A percentile compares a stretch with the other conserved stretches of the same genome.
These are phyloP conservation scores for Coniophora puteana DNA, from an alignment of 1,284 basidiomycete genomes.

Conservation along the genomic window DNA sequence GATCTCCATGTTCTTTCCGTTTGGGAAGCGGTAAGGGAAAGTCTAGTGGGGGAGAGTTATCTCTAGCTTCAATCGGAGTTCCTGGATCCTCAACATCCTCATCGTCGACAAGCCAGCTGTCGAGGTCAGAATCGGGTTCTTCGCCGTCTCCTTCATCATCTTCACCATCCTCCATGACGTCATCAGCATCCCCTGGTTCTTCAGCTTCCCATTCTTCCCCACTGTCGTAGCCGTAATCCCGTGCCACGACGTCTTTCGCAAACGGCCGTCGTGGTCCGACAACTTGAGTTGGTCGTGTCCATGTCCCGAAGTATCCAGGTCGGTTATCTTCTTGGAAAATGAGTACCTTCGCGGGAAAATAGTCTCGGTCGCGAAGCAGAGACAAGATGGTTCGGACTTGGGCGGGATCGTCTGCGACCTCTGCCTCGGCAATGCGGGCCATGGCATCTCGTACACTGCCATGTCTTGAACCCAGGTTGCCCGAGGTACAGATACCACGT, in stretches of 20 bases:
- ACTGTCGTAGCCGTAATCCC: conserved; percentile 83
- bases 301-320: conserved; percentile 85
- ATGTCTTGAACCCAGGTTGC: conserved; percentile 28
- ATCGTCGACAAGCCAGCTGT: conserved; percentile 77
- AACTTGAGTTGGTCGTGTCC: conserved; percentile 69
- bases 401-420: conserved; percentile 64
- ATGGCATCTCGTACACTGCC: conserved; percentile 56
- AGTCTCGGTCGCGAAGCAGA: conserved; percentile 51
- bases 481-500: conserved; percentile 4
- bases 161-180: conserved; percentile 65
- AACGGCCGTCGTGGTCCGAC: conserved; percentile 78
- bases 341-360: conserved; percentile 69
- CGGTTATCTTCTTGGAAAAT: conserved; percentile 75
- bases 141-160: conserved; percentile 61
- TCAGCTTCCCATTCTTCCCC: conserved; percentile 87
- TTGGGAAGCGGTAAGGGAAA: conserved; percentile 30
- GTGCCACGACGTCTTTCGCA: conserved; percentile 58
- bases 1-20: conserved; percentile 48
- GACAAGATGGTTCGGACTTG: conserved; percentile 53
- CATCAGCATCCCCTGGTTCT: conserved; percentile 65
- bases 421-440: conserved; percentile 67
- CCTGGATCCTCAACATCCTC: conserved; percentile 54
- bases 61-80: conserved; percentile 37
- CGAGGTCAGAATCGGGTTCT: conserved; percentile 65
- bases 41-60: conserved; percentile 36